Conservation (phyloP, 352 stramenopile species). For the Sclerospora graminicola region DNA sequence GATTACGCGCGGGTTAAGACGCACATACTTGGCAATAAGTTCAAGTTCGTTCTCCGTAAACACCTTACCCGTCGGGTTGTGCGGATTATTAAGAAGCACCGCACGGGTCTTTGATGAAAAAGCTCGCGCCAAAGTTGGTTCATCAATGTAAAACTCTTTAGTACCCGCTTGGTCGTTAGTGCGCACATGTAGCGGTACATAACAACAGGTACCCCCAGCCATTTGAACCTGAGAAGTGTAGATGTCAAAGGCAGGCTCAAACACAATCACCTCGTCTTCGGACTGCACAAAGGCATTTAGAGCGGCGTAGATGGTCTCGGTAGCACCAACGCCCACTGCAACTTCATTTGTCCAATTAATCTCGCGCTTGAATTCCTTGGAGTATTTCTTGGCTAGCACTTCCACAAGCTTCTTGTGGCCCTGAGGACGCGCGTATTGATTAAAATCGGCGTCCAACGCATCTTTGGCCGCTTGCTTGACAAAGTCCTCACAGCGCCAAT, state of each 20-base stretch:
- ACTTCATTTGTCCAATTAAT: constrained; percentile 90
- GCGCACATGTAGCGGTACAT: constrained; percentile 71
- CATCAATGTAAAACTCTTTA: constrained; percentile 66
- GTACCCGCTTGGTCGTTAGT: constrained; percentile 14
- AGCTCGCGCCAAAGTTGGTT: no score
- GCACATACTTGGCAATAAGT: no score
- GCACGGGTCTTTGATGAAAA: no score
- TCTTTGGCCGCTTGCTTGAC: constrained; percentile 89
- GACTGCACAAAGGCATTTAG: constrained; percentile 88
- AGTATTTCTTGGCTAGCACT: constrained; percentile 88
- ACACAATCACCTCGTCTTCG: constrained; percentile 93
- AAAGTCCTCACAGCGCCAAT: constrained; percentile 92
- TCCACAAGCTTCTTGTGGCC: constrained; percentile 76
- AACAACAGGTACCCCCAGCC: constrained; percentile 67
- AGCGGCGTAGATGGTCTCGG: constrained; percentile 91
- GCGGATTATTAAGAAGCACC: no score
- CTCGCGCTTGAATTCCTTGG: constrained; percentile 62
- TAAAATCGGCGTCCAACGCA: constrained; percentile 88
- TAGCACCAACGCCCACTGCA: constrained; percentile 91
- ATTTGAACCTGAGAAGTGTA: constrained; percentile 90
- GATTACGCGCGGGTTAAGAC: no score
- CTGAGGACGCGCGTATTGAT: constrained; percentile 90
- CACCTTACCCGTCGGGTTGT: no score
- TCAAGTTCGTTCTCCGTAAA: no score
- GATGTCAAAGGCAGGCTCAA: constrained; percentile 97